These are phyloP conservation scores for Naganishia antarctica DNA, from an alignment of 768 basidiomycete genomes.

Conservation along the genomic window DNA sequence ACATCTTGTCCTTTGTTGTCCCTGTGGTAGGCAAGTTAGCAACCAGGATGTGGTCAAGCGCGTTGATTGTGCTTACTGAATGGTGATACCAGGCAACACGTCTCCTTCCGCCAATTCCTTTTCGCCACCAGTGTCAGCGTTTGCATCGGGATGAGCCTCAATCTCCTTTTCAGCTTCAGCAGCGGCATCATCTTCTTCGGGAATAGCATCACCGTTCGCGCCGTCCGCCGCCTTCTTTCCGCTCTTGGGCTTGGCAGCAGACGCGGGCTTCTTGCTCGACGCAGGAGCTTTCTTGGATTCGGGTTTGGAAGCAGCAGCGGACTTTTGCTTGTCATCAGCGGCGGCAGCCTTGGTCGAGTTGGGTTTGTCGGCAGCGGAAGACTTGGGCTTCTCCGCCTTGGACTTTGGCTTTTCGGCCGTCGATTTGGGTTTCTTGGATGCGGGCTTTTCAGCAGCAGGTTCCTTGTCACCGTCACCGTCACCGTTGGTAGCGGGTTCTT, in stretches of 20 bases:
- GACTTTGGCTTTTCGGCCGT: conserved; percentile 21
- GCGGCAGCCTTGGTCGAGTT: conserved; percentile 24
- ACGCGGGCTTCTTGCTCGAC: conserved; percentile 23
- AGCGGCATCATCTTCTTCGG: conserved; percentile 34
- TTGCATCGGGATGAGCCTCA: conserved; percentile 39
- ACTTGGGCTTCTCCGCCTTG: conserved; percentile 15
- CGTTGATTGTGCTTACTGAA: no score
- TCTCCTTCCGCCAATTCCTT: conserved; percentile 65
- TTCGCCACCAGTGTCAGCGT: conserved; percentile 34
- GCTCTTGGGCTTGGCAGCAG: conserved; percentile 31
- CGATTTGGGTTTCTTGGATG: conserved; percentile 24
- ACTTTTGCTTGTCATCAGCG: conserved; percentile 17
- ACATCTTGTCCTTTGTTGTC: conserved; percentile 80
- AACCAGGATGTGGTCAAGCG: no score
- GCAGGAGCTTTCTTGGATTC: conserved; percentile 22
- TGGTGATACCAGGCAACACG: conserved; percentile 62
- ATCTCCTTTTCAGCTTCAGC: conserved; percentile 32
- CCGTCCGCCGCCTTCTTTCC: conserved; percentile 9
- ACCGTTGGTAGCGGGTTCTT: conserved; percentile 25
- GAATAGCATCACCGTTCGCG: conserved; percentile 26
- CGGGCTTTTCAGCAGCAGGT: conserved; percentile 21
- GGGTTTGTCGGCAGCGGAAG: conserved; percentile 23
- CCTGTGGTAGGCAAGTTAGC: conserved; percentile 5
- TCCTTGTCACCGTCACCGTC: conserved; percentile 30
- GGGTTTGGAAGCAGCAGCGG: conserved; percentile 19